phyloP scores from a whole-genome alignment of 164 flowering plant genomes.

The Chimonanthus salicifolius region DNA sequence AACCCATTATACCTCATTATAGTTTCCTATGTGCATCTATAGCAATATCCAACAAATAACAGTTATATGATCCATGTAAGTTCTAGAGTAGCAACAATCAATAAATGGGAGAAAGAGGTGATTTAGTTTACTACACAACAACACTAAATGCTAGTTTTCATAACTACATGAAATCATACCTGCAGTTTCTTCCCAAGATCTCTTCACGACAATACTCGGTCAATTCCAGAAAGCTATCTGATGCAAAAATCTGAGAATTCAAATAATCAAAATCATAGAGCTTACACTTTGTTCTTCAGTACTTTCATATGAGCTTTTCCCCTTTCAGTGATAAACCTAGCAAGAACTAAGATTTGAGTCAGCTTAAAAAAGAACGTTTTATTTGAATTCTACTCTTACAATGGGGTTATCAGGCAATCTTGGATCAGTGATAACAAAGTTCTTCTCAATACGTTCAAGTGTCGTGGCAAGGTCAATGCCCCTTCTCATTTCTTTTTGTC shows the following conservation, averaged over 20 bases:
- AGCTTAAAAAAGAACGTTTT: too few relatives aligned
- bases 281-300: not conserved
- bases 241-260: conserved; percentile 76
- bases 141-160: too few relatives aligned
- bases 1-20: too few relatives aligned
- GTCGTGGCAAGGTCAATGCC: conserved; percentile 98
- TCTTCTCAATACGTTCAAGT: conserved; percentile 97
- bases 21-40: too few relatives aligned
- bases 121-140: not conserved
- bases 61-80: too few relatives aligned
- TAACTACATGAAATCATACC: conserved; percentile 33
- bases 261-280: not conserved
- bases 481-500: conserved; percentile 83
- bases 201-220: conserved; percentile 98
- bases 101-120: not conserved
- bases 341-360: too few relatives aligned
- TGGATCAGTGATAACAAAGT: conserved; percentile 97
- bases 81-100: too few relatives aligned
- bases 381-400: conserved; percentile 38
- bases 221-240: conserved; percentile 97
- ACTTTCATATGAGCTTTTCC: not conserved
- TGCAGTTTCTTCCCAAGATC: conserved; percentile 95
- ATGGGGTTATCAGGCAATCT: conserved; percentile 98
- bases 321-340: not conserved
- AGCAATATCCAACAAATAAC: too few relatives aligned